A percentile compares a stretch with the other conserved stretches of the same genome.
phyloP scores from a whole-genome alignment of 345 rosid species.

The Punica granatum region DNA sequence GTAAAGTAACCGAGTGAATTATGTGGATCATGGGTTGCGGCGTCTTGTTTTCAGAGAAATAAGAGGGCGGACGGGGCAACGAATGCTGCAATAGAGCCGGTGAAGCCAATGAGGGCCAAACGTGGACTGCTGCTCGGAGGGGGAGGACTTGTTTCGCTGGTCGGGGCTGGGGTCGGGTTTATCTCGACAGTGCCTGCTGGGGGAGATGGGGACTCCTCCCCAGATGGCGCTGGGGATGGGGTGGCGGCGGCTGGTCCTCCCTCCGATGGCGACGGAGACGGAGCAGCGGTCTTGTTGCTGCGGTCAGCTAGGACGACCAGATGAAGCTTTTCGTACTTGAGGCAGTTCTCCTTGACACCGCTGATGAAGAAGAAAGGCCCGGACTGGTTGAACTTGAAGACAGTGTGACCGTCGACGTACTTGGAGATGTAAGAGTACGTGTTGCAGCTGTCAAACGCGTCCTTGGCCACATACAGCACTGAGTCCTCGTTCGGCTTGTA shows the following conservation, averaged over 20 bases:
- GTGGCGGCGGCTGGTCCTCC: not conserved
- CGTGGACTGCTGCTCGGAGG: slow-evolving; percentile 33
- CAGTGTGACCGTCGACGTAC: slow-evolving; percentile 45
- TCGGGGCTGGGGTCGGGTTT: slow-evolving; percentile 52
- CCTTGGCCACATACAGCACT: slow-evolving; percentile 52
- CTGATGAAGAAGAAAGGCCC: slow-evolving; percentile 75
- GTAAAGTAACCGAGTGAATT: not conserved
- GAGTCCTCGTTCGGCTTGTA: slow-evolving; percentile 55
- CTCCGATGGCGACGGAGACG: slow-evolving; percentile 25
- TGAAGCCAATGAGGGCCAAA: slow-evolving; percentile 17
- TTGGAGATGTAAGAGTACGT: slow-evolving; percentile 27
- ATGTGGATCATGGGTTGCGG: not conserved
- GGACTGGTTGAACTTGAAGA: slow-evolving; percentile 40
- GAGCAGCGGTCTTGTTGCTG: slow-evolving; percentile 18
- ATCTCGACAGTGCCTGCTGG: slow-evolving; percentile 31
- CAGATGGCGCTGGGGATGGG: slow-evolving; percentile 48
- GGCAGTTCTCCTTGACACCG: slow-evolving; percentile 63
- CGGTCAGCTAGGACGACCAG: slow-evolving; percentile 65
- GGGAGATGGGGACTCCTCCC: slow-evolving; percentile 42
- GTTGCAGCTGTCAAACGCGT: slow-evolving; percentile 52
- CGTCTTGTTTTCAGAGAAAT: not conserved
- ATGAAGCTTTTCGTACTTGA: slow-evolving; percentile 53
- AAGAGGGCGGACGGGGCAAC: not conserved
- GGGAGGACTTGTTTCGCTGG: not conserved
- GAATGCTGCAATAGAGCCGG: slow-evolving; percentile 19